Evolutionary conservation across 208 protist genomes (phyloP), one percentile per base, ranked within the genome.

Genomic region (Trypanosoma melophagium): DNA sequence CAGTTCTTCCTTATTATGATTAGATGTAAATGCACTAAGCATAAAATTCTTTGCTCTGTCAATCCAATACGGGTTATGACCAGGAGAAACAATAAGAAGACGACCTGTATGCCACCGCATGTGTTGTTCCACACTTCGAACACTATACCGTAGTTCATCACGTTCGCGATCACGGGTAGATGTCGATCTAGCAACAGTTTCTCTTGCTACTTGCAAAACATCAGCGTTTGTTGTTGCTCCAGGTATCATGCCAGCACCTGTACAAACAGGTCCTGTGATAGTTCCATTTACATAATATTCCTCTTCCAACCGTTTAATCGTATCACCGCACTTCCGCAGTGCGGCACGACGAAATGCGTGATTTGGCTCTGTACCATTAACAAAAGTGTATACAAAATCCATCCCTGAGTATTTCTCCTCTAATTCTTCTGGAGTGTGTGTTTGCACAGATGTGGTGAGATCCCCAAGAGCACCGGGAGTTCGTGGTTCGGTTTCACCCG

Each of bases 371-470:
- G 57, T 88, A 17, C 96, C 96, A 76, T 99, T 98, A 16, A 98
- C 96, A 83, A 97, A 98, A 10, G 93, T 98, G 78, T 98, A 99
- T 12, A 99, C 80, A 35, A 98, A 74, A 63, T 97, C 93, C 50
- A 98, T 88, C 52, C 77, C 40, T 8, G 38, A 55, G 57, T 77
- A 81, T 41, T 24, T 16, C 19, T 56, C 42, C 10, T 76, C 56
- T 38, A 83, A 60, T 63, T 83, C 80, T 5, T 50, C 69, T 0
- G 60, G 31, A 31, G 79, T 81, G 70, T 76, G 80, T 12, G 55
- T 71, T 49, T 71, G 74, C 19, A 70, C 59, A 16, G 35, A 45
- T 16, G 71, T 61, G 24, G 52, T 42, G 19, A 87, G 61, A 10
- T 77, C 81, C 0, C 71, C 69, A 31, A 87, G 50, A 16, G 45